Percentiles rank a stretch among this genome's conserved stretches.
phyloP scores from a whole-genome alignment of 768 basidiomycete species.

The Paxillus involutus region DNA sequence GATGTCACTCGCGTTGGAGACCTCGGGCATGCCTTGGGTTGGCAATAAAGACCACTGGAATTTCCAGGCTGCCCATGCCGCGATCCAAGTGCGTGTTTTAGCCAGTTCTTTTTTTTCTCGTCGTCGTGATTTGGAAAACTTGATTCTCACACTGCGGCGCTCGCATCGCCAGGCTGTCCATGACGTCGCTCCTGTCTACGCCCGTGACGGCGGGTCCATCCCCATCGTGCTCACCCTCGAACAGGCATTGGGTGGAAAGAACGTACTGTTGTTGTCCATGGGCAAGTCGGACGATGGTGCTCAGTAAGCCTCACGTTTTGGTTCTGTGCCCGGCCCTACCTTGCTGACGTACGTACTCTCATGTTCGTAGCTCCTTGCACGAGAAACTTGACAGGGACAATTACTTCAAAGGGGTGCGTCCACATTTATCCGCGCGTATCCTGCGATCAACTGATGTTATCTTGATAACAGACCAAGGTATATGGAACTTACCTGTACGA shows the following conservation, averaged over 20 bases:
- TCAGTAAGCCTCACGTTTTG: slow-evolving; percentile 48
- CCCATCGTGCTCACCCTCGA: slow-evolving; percentile 88
- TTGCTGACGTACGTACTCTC: neutral
- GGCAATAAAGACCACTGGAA: slow-evolving; percentile 83
- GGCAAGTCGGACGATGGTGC: slow-evolving; percentile 91
- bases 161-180: slow-evolving; percentile 42
- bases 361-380: slow-evolving; percentile 66
- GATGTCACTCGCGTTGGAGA: slow-evolving; percentile 58
- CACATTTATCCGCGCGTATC: neutral
- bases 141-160: neutral
- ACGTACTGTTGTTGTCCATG: slow-evolving; percentile 85
- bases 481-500: slow-evolving; percentile 16
- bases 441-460: too few relatives aligned
- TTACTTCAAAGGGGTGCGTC: slow-evolving; percentile 73
- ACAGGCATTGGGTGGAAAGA: slow-evolving; percentile 65
- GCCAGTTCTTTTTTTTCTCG: neutral
- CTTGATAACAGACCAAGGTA: slow-evolving; percentile 12
- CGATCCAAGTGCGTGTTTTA: slow-evolving; percentile 55
- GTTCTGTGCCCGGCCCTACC: neutral
- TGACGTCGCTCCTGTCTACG: slow-evolving; percentile 66
- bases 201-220: slow-evolving; percentile 85
- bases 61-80: slow-evolving; percentile 77
- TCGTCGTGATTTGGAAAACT: too few relatives aligned
- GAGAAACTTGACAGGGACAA: slow-evolving; percentile 90
- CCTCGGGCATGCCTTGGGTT: slow-evolving; percentile 85